These are phyloP conservation scores for Xerocomus nothofagi DNA, from an alignment of 1,284 basidiomycete species.

Conservation along the genomic window DNA sequence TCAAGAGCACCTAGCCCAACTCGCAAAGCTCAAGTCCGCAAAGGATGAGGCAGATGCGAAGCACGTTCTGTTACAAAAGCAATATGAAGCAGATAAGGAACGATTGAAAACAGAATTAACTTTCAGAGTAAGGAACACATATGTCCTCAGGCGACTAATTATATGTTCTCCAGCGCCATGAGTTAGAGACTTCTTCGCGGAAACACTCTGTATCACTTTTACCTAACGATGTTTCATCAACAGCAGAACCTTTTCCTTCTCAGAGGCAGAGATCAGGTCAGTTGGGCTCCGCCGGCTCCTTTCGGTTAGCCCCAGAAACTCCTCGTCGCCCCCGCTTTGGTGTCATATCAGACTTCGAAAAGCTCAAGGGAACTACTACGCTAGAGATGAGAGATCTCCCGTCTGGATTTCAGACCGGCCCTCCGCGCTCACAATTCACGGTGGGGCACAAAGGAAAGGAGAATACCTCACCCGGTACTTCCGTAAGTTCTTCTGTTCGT, in stretches of 20 bases:
- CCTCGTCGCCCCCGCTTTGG: conserved; percentile 40
- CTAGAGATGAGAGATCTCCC: conserved; percentile 20
- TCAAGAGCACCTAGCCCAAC: conserved; percentile 57
- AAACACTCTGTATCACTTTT: conserved; percentile 47
- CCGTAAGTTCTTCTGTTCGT: conserved; percentile 8
- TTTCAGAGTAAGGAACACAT: conserved; percentile 55
- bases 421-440: conserved; percentile 22
- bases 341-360: conserved; percentile 24
- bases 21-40: conserved; percentile 55
- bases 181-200: conserved; percentile 59
- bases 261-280: conserved; percentile 43
- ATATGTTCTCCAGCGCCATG: conserved; percentile 56
- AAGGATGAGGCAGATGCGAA: conserved; percentile 61
- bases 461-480: not conserved
- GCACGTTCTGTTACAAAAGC: conserved; percentile 53
- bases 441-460: conserved; percentile 24
- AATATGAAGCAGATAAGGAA: conserved; percentile 67
- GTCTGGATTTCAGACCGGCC: conserved; percentile 21
- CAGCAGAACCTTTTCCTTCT: conserved; percentile 40
- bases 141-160: conserved; percentile 12
- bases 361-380: conserved; percentile 13
- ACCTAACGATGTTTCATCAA: conserved; percentile 41
- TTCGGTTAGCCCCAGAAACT: conserved; percentile 35
- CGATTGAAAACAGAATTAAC: conserved; percentile 64
- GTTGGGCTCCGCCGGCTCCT: conserved; percentile 29